Evolutionary conservation across 2,329 filamentous ascomycete genomes (phyloP).

Genomic region (Venturia nashicola): DNA sequence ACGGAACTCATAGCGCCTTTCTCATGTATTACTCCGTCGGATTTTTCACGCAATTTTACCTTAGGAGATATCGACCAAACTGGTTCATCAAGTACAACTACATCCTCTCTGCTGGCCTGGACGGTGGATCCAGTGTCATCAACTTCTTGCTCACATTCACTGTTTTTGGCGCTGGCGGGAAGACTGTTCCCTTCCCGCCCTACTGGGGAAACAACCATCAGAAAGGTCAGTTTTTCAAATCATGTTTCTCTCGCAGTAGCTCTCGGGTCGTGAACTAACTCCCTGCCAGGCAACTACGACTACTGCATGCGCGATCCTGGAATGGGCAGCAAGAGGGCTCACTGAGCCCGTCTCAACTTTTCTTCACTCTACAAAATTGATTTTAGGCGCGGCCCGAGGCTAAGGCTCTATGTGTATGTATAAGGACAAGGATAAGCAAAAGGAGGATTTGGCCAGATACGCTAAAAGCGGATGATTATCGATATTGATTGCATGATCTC

Average conservation of each 20-base stretch:
- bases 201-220: constrained; percentile 25
- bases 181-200: constrained; percentile 19
- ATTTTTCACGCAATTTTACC: constrained; percentile 24
- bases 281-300: constrained; percentile 13
- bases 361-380: neutral
- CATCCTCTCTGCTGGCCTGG: constrained; percentile 27
- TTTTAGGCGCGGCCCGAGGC: neutral
- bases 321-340: neutral
- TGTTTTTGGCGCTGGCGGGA: constrained; percentile 26
- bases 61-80: constrained; percentile 22
- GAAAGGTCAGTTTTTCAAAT: neutral
- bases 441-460: too few species aligned
- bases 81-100: constrained; percentile 33
- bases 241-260: too few species aligned
- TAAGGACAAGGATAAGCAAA: too few species aligned
- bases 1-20: constrained; percentile 30
- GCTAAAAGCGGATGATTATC: too few species aligned
- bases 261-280: neutral
- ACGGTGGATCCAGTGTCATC: constrained; percentile 27
- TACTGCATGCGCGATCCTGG: constrained; percentile 16
- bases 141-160: constrained; percentile 32
- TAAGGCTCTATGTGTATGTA: too few species aligned
- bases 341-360: neutral
- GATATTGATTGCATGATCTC: too few species aligned
- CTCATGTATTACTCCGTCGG: constrained; percentile 22